These are phyloP conservation scores for Tetradesmus lagerheimii DNA, from an alignment of 139 green algal genomes.

Conservation along the genomic window DNA sequence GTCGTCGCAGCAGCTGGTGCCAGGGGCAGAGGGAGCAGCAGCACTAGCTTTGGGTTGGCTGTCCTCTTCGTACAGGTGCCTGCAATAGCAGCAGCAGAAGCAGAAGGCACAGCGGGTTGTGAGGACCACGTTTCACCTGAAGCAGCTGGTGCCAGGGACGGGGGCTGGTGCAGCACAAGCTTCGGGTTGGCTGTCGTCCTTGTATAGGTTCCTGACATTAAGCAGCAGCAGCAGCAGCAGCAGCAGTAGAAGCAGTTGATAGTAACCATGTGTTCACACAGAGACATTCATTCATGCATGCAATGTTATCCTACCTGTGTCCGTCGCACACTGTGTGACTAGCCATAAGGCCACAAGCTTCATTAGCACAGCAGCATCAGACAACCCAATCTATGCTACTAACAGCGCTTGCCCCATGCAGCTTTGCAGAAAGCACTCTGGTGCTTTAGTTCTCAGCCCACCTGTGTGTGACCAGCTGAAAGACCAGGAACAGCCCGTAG, in stretches of 20 bases:
- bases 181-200: background rate
- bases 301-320: too few species aligned
- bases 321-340: too few species aligned
- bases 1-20: conserved; percentile 27
- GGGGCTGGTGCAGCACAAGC: background rate
- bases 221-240: background rate
- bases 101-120: background rate
- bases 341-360: conserved; percentile 83
- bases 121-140: too few species aligned
- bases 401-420: too few species aligned
- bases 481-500: conserved; percentile 81
- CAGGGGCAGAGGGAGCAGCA: background rate
- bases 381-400: too few species aligned
- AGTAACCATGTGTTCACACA: too few species aligned
- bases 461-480: conserved; percentile 79
- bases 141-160: conserved; percentile 11
- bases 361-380: conserved; percentile 81
- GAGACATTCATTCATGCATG: too few species aligned
- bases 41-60: background rate
- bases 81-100: background rate
- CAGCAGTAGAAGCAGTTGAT: too few species aligned
- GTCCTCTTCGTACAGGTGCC: conserved; percentile 50
- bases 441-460: background rate
- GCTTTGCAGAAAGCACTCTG: background rate
- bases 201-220: conserved; percentile 42